Evolutionary conservation across 1,139 yeast species (phyloP).

Genomic region (Blastobotrys proliferans): DNA sequence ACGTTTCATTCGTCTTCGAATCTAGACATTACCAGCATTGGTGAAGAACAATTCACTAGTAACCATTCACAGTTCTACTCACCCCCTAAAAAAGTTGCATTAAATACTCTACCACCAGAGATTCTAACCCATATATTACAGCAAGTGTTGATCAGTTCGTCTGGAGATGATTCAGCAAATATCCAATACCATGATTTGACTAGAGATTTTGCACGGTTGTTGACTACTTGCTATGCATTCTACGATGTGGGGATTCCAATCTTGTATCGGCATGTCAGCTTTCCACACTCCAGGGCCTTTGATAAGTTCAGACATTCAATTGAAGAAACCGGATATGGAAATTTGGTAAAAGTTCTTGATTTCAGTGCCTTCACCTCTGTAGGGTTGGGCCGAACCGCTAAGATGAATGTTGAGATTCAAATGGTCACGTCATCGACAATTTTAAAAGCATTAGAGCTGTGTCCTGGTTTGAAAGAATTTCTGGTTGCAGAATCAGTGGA

Average conservation of each 20-base stretch:
- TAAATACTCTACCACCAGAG: slow-evolving; percentile 32
- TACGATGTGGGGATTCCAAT: slow-evolving; percentile 39
- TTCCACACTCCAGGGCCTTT: slow-evolving; percentile 79
- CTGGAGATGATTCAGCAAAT: slow-evolving; percentile 12
- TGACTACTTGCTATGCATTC: slow-evolving; percentile 33
- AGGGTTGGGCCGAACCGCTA: slow-evolving; percentile 83
- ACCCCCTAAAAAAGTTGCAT: slow-evolving; percentile 9
- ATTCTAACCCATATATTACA: slow-evolving; percentile 32
- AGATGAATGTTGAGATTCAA: slow-evolving; percentile 87
- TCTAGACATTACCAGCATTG: slow-evolving; percentile 12
- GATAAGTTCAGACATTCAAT: slow-evolving; percentile 64
- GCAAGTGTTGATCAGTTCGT: slow-evolving; percentile 26
- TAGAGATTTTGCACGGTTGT: slow-evolving; percentile 25
- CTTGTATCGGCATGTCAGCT: slow-evolving; percentile 63
- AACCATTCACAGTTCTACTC: slow-evolving; percentile 4
- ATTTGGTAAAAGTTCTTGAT: slow-evolving; percentile 71
- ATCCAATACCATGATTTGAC: slow-evolving; percentile 15
- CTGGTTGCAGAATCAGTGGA: slow-evolving; percentile 83
- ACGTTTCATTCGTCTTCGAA: slow-evolving; percentile 15
- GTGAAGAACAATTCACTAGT: slow-evolving; percentile 7
- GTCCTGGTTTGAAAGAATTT: slow-evolving; percentile 71
- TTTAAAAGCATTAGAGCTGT: slow-evolving; percentile 51
- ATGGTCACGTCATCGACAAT: slow-evolving; percentile 81
- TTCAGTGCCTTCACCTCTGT: slow-evolving; percentile 86
- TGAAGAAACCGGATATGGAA: slow-evolving; percentile 51